Conservation (phyloP, 495 filamentous ascomycete species). For the Aspergillus campestris region DNA sequence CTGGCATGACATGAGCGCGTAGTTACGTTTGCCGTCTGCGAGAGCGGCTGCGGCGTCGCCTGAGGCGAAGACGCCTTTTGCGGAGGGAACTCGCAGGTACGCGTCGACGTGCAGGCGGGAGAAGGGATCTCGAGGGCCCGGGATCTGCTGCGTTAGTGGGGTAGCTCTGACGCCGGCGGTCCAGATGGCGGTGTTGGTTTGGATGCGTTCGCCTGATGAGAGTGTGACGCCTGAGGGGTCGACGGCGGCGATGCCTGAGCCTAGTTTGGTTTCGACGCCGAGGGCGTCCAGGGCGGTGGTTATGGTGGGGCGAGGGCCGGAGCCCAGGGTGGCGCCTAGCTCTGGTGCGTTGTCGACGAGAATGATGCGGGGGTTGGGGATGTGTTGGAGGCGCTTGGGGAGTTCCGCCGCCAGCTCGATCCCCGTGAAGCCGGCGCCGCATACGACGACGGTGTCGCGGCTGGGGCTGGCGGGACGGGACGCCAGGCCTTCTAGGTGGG, state of each 20-base stretch:
- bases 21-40: conserved; percentile 9
- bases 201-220: conserved; percentile 13
- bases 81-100: conserved; percentile 10
- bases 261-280: conserved; percentile 10
- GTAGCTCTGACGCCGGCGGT: conserved; percentile 14
- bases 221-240: conserved; percentile 9
- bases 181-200: conserved; percentile 15
- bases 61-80: conserved; percentile 6
- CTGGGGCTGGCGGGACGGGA: conserved; percentile 7
- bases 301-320: conserved; percentile 12
- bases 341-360: conserved; percentile 9
- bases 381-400: conserved; percentile 9
- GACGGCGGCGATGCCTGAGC: conserved; percentile 7
- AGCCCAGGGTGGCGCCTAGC: conserved; percentile 11
- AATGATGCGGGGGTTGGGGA: conserved; percentile 6
- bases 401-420: conserved; percentile 17
- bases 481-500: conserved; percentile 7
- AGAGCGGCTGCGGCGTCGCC: conserved; percentile 12
- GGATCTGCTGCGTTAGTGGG: conserved; percentile 13
- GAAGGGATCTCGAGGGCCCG: conserved; percentile 5
- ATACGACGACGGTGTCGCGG: conserved; percentile 12
- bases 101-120: conserved; percentile 9
- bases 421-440: conserved; percentile 18
- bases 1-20: conserved; percentile 24
- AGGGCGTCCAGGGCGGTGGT: conserved; percentile 10